Evolutionary conservation across 768 basidiomycete species (phyloP).

Genomic region (Thelephora aurantiotincta): DNA sequence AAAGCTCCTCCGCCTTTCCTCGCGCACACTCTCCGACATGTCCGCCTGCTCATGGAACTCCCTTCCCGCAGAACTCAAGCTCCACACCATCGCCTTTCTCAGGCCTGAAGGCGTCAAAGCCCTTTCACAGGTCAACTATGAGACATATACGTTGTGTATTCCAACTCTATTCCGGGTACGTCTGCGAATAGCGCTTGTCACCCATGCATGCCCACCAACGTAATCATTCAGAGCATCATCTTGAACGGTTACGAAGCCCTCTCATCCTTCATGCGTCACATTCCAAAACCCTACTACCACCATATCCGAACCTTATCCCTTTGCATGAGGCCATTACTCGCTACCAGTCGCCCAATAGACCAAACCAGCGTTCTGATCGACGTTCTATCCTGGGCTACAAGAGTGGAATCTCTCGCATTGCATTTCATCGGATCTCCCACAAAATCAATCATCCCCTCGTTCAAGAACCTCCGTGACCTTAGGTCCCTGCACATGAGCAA

Average conservation of each 20-base stretch:
- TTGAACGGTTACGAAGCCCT: constrained; percentile 32
- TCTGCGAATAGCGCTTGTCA: constrained; percentile 5
- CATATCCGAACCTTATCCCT: constrained; percentile 36
- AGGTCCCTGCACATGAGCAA: constrained; percentile 34
- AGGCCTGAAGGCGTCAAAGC: constrained; percentile 27
- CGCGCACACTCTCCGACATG: constrained; percentile 1
- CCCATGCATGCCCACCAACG: constrained; percentile 1
- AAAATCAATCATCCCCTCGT: constrained; percentile 33
- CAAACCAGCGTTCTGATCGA: constrained; percentile 33
- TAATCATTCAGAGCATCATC: constrained; percentile 27
- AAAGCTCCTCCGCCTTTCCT: neutral
- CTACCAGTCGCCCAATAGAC: neutral
- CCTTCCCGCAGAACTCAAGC: constrained; percentile 56
- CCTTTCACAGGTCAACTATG: constrained; percentile 34
- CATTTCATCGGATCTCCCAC: constrained; percentile 34
- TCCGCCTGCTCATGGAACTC: constrained; percentile 26
- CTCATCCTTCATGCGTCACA: constrained; percentile 35
- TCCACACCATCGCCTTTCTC: constrained; percentile 38
- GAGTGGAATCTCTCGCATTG: constrained; percentile 33
- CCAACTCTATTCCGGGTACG: constrained; percentile 46
- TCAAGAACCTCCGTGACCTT: constrained; percentile 28
- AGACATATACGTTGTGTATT: constrained; percentile 40
- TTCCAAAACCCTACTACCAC: constrained; percentile 38
- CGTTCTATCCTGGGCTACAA: constrained; percentile 33
- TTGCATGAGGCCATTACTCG: constrained; percentile 22